phyloP scores from a whole-genome alignment of 164 flowering plant genomes.

The Tetrastigma voinierianum region DNA sequence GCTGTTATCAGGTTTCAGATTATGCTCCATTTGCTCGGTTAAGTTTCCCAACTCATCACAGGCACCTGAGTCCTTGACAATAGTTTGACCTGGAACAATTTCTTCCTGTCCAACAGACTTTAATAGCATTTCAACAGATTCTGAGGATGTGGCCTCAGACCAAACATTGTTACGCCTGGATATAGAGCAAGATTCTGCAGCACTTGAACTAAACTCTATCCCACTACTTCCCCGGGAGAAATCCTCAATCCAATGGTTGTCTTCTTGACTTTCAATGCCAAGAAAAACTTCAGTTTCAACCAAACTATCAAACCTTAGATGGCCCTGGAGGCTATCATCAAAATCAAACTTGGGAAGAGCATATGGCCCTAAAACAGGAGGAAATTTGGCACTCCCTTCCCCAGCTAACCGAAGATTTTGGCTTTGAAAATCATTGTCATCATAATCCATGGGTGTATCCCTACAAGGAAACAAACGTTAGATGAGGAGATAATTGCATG shows the following conservation, averaged over 20 bases:
- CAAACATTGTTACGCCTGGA: slow-evolving; percentile 85
- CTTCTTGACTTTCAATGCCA: slow-evolving; percentile 80
- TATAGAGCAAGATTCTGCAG: slow-evolving; percentile 75
- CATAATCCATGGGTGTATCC: slow-evolving; percentile 89
- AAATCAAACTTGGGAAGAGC: slow-evolving; percentile 73
- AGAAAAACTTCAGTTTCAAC: slow-evolving; percentile 89
- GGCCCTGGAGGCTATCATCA: slow-evolving; percentile 61
- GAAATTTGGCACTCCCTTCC: slow-evolving; percentile 67
- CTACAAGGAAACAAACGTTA: slow-evolving; percentile 29
- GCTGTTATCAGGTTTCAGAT: slow-evolving; percentile 28
- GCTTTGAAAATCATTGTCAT: slow-evolving; percentile 81
- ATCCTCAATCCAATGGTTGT: slow-evolving; percentile 88
- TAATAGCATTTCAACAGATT: slow-evolving; percentile 95
- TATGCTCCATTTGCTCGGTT: slow-evolving; percentile 45
- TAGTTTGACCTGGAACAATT: slow-evolving; percentile 40
- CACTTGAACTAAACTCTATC: slow-evolving; percentile 68
- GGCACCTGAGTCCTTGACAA: slow-evolving; percentile 45
- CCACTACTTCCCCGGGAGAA: slow-evolving; percentile 70
- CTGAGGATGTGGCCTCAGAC: slow-evolving; percentile 97
- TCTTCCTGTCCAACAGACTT: slow-evolving; percentile 97
- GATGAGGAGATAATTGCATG: background rate
- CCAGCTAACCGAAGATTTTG: slow-evolving; percentile 76
- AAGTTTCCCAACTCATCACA: slow-evolving; percentile 39
- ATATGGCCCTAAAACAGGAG: slow-evolving; percentile 66
- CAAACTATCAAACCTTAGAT: slow-evolving; percentile 78